Conservation (phyloP, 768 basidiomycete species). For the Chalciporus sphaerocephalus region DNA sequence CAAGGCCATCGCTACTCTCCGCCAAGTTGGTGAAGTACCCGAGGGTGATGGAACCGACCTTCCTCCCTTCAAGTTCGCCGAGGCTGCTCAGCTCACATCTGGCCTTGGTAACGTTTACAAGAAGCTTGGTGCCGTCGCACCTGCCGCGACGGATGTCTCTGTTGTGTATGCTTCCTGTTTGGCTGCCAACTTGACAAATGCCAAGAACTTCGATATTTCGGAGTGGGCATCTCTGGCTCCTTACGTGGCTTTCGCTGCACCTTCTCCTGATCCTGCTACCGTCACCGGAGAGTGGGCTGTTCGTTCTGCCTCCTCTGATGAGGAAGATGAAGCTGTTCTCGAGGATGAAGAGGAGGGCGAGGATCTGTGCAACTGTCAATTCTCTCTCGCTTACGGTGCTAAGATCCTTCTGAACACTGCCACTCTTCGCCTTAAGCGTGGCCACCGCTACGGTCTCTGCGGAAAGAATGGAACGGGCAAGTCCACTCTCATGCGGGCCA, state of each 20-base stretch:
- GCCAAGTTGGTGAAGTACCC: conserved; percentile 90
- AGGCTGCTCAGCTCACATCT: conserved; percentile 60
- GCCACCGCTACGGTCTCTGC: conserved; percentile 97
- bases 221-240: conserved; percentile 83
- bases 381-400: conserved; percentile 98
- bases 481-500: conserved; percentile 90
- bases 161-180: conserved; percentile 70
- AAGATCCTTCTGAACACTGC: conserved; percentile 98
- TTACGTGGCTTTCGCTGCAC: conserved; percentile 64
- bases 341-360: conserved; percentile 98
- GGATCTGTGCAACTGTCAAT: conserved; percentile 98
- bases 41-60: conserved; percentile 85
- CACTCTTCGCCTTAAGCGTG: conserved; percentile 94
- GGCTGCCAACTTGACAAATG: conserved; percentile 81
- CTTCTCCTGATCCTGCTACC: conserved; percentile 60
- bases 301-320: conserved; percentile 76
- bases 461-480: conserved; percentile 99
- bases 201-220: conserved; percentile 86
- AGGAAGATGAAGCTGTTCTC: conserved; percentile 57
- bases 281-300: conserved; percentile 85
- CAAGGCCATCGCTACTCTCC: conserved; percentile 92
- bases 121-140: conserved; percentile 64
- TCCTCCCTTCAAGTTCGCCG: conserved; percentile 75
- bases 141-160: conserved; percentile 53
- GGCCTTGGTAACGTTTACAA: conserved; percentile 77